phyloP scores from a whole-genome alignment of 1,284 basidiomycete genomes.

The Cryptococcus sp. region DNA sequence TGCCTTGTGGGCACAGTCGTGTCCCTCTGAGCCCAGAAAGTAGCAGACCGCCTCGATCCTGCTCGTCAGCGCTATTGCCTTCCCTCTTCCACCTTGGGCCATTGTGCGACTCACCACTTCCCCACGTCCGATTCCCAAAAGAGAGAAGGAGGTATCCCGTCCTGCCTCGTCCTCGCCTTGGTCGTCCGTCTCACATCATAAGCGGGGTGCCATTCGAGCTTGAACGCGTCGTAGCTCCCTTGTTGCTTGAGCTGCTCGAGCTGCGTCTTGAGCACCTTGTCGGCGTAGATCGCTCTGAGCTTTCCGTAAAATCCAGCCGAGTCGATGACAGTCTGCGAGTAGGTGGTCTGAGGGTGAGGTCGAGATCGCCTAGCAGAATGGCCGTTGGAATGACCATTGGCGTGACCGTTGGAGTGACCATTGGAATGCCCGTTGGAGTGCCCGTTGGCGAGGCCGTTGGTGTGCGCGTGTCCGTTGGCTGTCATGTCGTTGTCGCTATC shows the following conservation, averaged over 20 bases:
- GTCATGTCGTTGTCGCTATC: background rate
- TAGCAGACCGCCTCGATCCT: slow-evolving; percentile 35
- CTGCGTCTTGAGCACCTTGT: slow-evolving; percentile 32
- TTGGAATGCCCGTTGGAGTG: background rate
- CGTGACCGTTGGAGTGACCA: background rate
- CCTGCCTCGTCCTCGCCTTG: slow-evolving; percentile 15
- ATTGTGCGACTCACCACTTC: slow-evolving; percentile 22
- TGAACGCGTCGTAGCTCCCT: slow-evolving; percentile 35
- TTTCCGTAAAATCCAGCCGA: slow-evolving; percentile 27
- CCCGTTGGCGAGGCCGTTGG: slow-evolving; percentile 1
- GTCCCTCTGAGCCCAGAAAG: slow-evolving; percentile 20
- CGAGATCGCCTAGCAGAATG: background rate
- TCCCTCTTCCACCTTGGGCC: background rate
- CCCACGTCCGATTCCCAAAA: slow-evolving; percentile 37
- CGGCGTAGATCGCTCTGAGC: slow-evolving; percentile 21
- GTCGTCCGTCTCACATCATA: slow-evolving; percentile 25
- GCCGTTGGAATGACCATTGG: background rate
- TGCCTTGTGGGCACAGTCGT: slow-evolving; percentile 8
- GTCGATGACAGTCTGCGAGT: slow-evolving; percentile 14
- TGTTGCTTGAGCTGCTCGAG: slow-evolving; percentile 31
- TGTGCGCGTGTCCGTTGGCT: background rate
- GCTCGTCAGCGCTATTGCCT: background rate
- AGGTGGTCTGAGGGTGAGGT: slow-evolving; percentile 13
- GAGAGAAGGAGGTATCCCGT: slow-evolving; percentile 27
- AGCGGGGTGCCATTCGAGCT: slow-evolving; percentile 26